Base-by-base conservation (phyloP, 495 filamentous ascomycete genomes). In the Neurospora cerealis region DNA sequence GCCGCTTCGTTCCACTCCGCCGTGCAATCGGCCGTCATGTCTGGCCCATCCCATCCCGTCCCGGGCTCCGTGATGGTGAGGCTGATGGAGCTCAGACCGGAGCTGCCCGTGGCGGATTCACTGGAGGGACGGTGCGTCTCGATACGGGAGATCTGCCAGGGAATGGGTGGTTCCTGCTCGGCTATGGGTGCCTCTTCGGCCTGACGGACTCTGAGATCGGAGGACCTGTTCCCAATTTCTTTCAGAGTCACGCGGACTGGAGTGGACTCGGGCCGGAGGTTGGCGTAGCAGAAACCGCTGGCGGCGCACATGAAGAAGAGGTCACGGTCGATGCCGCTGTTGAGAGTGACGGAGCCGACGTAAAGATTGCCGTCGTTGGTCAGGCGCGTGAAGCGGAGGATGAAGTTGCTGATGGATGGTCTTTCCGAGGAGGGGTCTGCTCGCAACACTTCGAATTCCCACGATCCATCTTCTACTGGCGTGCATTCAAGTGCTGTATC, bases 61-160 rank as follows among this genome's bases (percentile, higher is more conserved):
- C 73, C 69, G 0, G 39, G 71, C 34, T 75, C 74, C 5, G 74
- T 70, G 71, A 75, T 73, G 71, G 54, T 62, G 21, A 73, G 11
- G 62, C 32, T 74, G 13, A 75, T 34, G 71, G 32, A 69, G 15
- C 28, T 69, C 24, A 54, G 15, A 3, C 71, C 48, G 13, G 40
- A 41, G 24, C 28, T 73, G 21, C 71, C 74, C 0, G 46, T 28
- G n/a, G 46, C 21, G 37, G 71, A 41, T 1, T 34, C 39, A 21
- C 40, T 42, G 0, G 71, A 75, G 5, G 74, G 71, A 5, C 71
- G 46, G 24, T 41, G 60, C 0, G 74, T 75, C 1, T 19, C 37
- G 19, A 75, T 41, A 21, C 5, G 21, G 34, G 74, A 40, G 36
- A 75, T 62, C 37, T 73, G 5, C 74, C 71, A 75, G 1, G 73